phyloP scores from a whole-genome alignment of 1,284 basidiomycete genomes.

The Ustanciosporium gigantosporum region DNA sequence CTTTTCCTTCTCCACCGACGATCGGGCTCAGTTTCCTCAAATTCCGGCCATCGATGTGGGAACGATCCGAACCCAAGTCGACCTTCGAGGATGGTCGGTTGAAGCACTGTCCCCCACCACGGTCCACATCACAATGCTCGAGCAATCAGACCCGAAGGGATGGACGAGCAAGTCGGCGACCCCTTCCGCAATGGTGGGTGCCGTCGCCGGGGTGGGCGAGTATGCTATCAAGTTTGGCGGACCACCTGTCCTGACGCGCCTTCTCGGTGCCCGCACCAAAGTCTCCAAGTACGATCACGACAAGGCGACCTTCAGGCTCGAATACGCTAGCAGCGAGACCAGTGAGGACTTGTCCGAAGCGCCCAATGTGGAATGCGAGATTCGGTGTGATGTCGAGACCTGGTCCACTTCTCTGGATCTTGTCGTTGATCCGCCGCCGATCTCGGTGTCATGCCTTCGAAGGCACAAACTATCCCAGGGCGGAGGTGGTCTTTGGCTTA shows the following conservation, averaged over 20 bases:
- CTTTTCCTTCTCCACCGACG: constrained; percentile 92
- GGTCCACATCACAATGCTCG: constrained; percentile 87
- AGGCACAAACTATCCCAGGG: constrained; percentile 83
- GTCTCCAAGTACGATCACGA: constrained; percentile 85
- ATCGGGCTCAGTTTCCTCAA: constrained; percentile 79
- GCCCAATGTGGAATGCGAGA: constrained; percentile 82
- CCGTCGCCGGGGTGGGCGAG: constrained; percentile 85
- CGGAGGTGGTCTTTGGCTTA: constrained; percentile 95
- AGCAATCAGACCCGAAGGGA: constrained; percentile 95
- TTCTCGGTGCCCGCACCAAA: constrained; percentile 76
- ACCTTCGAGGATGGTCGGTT: constrained; percentile 94
- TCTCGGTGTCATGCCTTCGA: constrained; percentile 77
- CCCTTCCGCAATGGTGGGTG: constrained; percentile 75
- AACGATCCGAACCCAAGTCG: constrained; percentile 89
- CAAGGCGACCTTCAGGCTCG: constrained; percentile 76
- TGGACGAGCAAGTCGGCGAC: constrained; percentile 95
- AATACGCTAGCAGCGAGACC: constrained; percentile 71
- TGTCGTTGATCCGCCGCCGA: constrained; percentile 90
- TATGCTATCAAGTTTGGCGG: constrained; percentile 91
- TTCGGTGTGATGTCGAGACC: constrained; percentile 88
- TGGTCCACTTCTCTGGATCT: constrained; percentile 88
- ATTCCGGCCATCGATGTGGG: constrained; percentile 72
- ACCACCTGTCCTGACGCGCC: constrained; percentile 82
- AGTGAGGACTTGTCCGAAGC: constrained; percentile 25
- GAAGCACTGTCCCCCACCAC: constrained; percentile 94